A percentile compares a stretch with the other conserved stretches of the same genome.
These are phyloP conservation scores for Arthrinium puccinioides DNA, from an alignment of 2,329 filamentous ascomycete species.

Conservation along the genomic window DNA sequence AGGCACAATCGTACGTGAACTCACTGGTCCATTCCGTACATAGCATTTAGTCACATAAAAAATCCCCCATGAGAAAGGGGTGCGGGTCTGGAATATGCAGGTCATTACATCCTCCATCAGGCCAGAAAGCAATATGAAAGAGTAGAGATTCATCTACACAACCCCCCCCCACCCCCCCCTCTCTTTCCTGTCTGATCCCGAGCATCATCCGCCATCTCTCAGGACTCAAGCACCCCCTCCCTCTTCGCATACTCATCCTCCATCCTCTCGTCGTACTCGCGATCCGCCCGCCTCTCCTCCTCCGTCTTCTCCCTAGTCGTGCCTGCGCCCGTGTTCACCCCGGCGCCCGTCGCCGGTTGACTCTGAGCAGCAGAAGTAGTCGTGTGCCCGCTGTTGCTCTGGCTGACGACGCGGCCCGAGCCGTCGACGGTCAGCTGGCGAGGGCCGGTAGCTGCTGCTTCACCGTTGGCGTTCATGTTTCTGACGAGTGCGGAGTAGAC, in stretches of 20 bases:
- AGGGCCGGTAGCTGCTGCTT: conserved; percentile 1
- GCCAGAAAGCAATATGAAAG: too few species aligned
- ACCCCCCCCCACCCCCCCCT: too few species aligned
- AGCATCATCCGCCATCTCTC: too few species aligned
- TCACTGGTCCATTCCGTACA: too few species aligned
- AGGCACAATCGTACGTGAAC: too few species aligned
- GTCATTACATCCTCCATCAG: too few species aligned
- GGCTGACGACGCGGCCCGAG: not conserved
- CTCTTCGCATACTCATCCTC: conserved; percentile 51
- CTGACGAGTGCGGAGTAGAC: not conserved
- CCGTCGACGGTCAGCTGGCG: not conserved
- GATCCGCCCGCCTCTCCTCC: conserved; percentile 41
- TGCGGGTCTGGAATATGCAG: too few species aligned
- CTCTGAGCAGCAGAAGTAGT: not conserved
- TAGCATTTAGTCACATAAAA: too few species aligned
- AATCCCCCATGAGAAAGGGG: too few species aligned
- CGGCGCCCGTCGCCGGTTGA: conserved; percentile 29
- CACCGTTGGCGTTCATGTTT: not conserved
- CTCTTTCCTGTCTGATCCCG: too few species aligned
- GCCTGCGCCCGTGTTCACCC: conserved; percentile 41
- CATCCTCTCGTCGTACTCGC: conserved; percentile 43
- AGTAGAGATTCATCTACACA: too few species aligned
- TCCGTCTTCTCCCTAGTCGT: conserved; percentile 39
- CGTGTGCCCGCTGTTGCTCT: not conserved
- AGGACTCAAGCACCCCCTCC: conserved; percentile 39